These are phyloP conservation scores for Colletotrichum aenigma DNA, from an alignment of 2,329 filamentous ascomycete genomes.

Conservation along the genomic window DNA sequence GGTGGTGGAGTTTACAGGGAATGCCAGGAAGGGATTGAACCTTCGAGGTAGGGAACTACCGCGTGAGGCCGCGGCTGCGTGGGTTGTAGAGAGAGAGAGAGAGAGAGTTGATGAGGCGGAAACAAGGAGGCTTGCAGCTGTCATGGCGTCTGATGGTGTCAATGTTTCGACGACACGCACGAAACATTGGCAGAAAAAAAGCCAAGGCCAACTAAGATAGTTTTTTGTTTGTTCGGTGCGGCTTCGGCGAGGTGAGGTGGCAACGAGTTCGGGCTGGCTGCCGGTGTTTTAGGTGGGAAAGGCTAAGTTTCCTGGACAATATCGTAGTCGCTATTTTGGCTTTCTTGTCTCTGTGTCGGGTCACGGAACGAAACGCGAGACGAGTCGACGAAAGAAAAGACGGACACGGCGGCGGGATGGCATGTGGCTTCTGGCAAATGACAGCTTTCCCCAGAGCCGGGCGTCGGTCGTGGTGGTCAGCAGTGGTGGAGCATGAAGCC, in stretches of 20 bases:
- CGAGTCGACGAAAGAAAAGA: neutral
- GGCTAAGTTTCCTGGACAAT: neutral
- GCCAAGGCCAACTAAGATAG: neutral
- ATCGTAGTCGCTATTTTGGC: neutral
- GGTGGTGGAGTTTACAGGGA: neutral
- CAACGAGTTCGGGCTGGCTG: neutral
- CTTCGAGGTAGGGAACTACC: neutral
- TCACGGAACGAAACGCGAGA: neutral
- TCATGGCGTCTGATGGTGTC: neutral
- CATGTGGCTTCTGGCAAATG: neutral
- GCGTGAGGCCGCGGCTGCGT: neutral
- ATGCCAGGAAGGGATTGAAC: neutral
- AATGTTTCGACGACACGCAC: conserved; percentile 16
- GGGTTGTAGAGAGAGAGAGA: neutral
- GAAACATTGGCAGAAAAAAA: conserved; percentile 10
- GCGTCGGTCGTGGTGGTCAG: neutral
- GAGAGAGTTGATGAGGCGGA: neutral
- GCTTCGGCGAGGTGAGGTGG: neutral
- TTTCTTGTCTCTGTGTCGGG: neutral
- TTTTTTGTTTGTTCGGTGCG: neutral
- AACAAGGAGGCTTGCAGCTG: neutral
- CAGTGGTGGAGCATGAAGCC: neutral
- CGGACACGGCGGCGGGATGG: neutral
- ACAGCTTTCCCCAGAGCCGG: neutral
- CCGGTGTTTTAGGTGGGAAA: neutral